Conservation (phyloP, 148 eudicot genomes). For the Vaccinium macrocarpon region DNA sequence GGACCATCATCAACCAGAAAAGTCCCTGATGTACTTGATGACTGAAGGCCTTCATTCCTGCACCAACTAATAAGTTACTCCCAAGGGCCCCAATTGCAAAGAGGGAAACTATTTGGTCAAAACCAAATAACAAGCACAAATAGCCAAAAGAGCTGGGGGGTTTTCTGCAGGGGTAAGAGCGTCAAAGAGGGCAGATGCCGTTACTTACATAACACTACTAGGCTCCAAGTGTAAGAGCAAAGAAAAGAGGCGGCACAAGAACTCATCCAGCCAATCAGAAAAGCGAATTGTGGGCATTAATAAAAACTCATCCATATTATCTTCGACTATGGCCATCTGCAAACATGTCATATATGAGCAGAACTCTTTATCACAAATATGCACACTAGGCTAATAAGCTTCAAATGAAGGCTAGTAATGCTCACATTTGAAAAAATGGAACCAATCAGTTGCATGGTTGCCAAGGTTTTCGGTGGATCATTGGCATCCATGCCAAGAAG, state of each 20-base stretch:
- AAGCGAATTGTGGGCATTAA: slow-evolving; percentile 55
- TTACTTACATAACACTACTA: slow-evolving; percentile 76
- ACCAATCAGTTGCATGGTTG: slow-evolving; percentile 95
- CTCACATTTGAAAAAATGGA: slow-evolving; percentile 94
- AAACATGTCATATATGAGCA: slow-evolving; percentile 26
- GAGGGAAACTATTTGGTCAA: neutral
- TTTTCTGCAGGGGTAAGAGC: too few species aligned
- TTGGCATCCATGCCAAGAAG: slow-evolving; percentile 99
- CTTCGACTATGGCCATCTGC: slow-evolving; percentile 78
- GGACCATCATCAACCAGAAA: slow-evolving; percentile 99
- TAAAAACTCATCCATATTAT: slow-evolving; percentile 49
- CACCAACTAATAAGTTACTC: slow-evolving; percentile 19
- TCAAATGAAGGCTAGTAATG: slow-evolving; percentile 11
- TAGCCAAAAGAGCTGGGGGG: neutral
- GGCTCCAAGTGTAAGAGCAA: slow-evolving; percentile 95
- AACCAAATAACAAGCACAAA: neutral
- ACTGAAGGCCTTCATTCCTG: slow-evolving; percentile 81
- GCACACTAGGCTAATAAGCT: slow-evolving; percentile 1
- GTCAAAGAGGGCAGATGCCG: neutral
- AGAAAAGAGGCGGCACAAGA: slow-evolving; percentile 84
- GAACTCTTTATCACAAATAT: neutral
- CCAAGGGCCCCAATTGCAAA: slow-evolving; percentile 6
- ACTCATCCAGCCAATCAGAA: slow-evolving; percentile 99
- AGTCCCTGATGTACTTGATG: slow-evolving; percentile 77
- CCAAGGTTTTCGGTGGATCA: slow-evolving; percentile 98